Evolutionary conservation across 495 filamentous ascomycete genomes (phyloP), one percentile per base, ranked within the genome.

Genomic region (Cryomyces minteri): DNA sequence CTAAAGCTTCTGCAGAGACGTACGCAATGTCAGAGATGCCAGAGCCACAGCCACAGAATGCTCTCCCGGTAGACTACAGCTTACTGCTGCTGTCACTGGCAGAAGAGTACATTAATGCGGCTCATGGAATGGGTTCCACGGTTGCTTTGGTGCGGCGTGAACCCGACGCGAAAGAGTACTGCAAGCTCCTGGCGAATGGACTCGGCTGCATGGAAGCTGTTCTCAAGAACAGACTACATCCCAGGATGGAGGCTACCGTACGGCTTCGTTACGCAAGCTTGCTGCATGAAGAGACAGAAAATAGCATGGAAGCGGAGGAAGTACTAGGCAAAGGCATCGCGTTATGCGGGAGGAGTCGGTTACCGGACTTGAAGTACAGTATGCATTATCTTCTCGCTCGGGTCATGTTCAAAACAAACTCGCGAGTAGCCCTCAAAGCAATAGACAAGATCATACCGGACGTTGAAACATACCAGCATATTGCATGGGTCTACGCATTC

Each of bases 401-500:
- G 47, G 74, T 88, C 37, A 67, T 92, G 32, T 81, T 83, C 54
- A 81, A 83, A 53, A 77, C 73, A 18, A 94, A 79, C 49, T 75
- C 74, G 9, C 90, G 85, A 53, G 87, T 88, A 8, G 80, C 87
- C 0, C 65, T 94, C 53, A 95, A 86, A 56, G 73, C 78, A 6
- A 68, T 94, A 36, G 87, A 94, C 59, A 65, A 70, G 28, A 74
- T 85, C 55, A 86, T 92, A 43, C 65, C 74, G 28, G 85, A 95
- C 51, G 80, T 79, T 29, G 81, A 88, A 67, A 75, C 82, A 71
- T 87, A 80, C 58, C 76, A 80, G 51, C 80, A 92, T 61, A 65
- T 71, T 29, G 73, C 77, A 36, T 96, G 92, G 90, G 72, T 86
- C 41, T 96, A 96, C 61, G 82, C 82, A 5, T 93, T 95, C 58